A percentile compares a stretch with the other conserved stretches of the same genome.
Evolutionary conservation across 257 asterid genomes (phyloP).

Genomic region (Cruciata laevipes): DNA sequence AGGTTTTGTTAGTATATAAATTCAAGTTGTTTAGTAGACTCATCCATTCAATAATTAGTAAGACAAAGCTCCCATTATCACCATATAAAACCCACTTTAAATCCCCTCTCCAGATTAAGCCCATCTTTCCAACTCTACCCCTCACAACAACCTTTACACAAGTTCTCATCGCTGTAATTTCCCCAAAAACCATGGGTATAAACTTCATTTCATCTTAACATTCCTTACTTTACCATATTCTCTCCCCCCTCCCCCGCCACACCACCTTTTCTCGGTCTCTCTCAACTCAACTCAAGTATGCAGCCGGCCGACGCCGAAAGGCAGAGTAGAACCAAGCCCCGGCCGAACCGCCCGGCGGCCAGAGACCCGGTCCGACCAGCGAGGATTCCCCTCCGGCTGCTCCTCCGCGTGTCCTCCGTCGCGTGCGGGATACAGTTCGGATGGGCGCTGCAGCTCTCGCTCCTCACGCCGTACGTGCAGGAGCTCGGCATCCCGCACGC

Average conservation of each 20-base stretch:
- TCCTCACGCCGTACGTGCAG: conserved; percentile 76
- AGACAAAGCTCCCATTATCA: no score
- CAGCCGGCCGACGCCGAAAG: conserved; percentile 26
- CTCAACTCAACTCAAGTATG: conserved; percentile 8
- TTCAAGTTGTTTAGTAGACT: no score
- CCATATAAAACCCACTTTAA: no score
- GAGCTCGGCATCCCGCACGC: conserved; percentile 88
- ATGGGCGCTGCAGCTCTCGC: conserved; percentile 79
- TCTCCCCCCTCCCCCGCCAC: background rate
- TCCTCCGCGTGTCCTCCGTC: conserved; percentile 70
- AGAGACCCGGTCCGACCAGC: conserved; percentile 20
- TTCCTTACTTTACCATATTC: background rate
- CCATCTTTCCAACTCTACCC: background rate
- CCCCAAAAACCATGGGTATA: background rate
- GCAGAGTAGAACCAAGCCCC: conserved; percentile 14
- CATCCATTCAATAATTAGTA: no score
- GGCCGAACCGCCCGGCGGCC: conserved; percentile 11
- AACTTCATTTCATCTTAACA: background rate
- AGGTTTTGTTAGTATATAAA: no score
- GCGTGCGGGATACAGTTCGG: conserved; percentile 97
- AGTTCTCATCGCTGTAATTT: background rate
- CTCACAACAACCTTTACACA: background rate
- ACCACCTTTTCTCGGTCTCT: background rate
- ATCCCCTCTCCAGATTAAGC: background rate
- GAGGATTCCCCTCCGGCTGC: conserved; percentile 41